Evolutionary conservation across 768 basidiomycete genomes (phyloP), one percentile per base, ranked within the genome.

Genomic region (Leccinum sublutescens): DNA sequence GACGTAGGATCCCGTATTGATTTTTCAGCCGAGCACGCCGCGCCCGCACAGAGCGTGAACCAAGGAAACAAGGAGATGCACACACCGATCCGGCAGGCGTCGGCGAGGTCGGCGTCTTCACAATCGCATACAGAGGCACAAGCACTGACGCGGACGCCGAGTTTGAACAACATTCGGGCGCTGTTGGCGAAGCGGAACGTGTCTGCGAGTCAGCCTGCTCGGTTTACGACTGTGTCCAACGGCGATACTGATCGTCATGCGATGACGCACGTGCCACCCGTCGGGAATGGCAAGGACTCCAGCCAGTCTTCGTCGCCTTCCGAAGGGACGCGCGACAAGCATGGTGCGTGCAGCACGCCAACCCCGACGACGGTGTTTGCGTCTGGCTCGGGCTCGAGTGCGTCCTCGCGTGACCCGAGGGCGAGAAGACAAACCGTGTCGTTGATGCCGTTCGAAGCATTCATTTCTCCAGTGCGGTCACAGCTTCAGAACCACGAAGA

Each of bases 401-500:
- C 38, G 15, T 47, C 51, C 9, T 57, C 36, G 7, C 55, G 40
- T 1, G 45, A 29, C 2, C 7, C 25, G 7, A 49, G 17, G 8
- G 38, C 56, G 23, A 55, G 31, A 52, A 53, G 55, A 25, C 61
- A 48, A 4, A 4, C 10, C 1, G 5, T 31, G 11, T 3, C 60
- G 19, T 38, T 43, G 12, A 21, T 55, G 9, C 58, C 65, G 7
- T 71, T 71, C 10, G 59, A 66, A 31, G 63, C 55, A 6, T 71
- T 68, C 49, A 70, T 71, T 10, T 71, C 70, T 15, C 65, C 65
- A 4, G 48, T 38, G 9, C 57, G 53, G 12, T 11, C 25, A 1
- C 55, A 40, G 23, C 23, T 11, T 19, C 38, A n/a, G 8, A 36
- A 17, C 1, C 36, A n/a, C 19, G 29, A 31, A 56, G 15, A 27